Percentiles rank a stretch among this genome's conserved stretches.
phyloP scores from a whole-genome alignment of 305 asterid species.

The Fraxinus floribunda region DNA sequence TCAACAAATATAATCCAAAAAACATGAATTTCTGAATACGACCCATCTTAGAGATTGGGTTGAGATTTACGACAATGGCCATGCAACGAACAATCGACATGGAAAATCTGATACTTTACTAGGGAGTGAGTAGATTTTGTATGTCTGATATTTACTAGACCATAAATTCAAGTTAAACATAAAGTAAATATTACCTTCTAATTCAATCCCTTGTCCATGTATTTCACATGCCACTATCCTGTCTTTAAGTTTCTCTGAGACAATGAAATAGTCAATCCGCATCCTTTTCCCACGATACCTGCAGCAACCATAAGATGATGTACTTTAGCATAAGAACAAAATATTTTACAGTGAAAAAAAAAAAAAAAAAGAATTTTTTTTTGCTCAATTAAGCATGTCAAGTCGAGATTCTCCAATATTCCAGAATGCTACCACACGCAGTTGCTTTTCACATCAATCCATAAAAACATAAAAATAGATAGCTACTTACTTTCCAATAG shows the following conservation, averaged over 20 bases:
- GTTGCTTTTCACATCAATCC: not conserved
- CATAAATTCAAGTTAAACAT: not conserved
- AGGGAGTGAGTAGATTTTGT: not conserved
- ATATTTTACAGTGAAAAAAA: constrained; percentile 1
- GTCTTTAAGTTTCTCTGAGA: constrained; percentile 66
- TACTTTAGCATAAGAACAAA: constrained; percentile 11
- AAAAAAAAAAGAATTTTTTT: not conserved
- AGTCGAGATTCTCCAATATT: not conserved
- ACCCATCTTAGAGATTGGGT: not conserved
- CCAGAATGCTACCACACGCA: not conserved
- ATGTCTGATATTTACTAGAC: not conserved
- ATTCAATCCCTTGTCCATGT: constrained; percentile 81
- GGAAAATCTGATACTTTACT: not conserved
- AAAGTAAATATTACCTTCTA: constrained; percentile 50
- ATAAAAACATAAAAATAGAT: not conserved
- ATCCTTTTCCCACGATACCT: constrained; percentile 97
- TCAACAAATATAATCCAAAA: not conserved
- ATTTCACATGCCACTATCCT: constrained; percentile 71
- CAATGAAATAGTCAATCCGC: constrained; percentile 88
- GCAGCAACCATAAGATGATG: constrained; percentile 23
- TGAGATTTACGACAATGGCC: not conserved
- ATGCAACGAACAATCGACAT: not conserved
- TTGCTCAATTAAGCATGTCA: not conserved
- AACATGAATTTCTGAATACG: not conserved
- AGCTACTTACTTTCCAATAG: constrained; percentile 75